These are phyloP conservation scores for Brasenia schreberi DNA, from an alignment of 164 flowering plant species.

Conservation along the genomic window DNA sequence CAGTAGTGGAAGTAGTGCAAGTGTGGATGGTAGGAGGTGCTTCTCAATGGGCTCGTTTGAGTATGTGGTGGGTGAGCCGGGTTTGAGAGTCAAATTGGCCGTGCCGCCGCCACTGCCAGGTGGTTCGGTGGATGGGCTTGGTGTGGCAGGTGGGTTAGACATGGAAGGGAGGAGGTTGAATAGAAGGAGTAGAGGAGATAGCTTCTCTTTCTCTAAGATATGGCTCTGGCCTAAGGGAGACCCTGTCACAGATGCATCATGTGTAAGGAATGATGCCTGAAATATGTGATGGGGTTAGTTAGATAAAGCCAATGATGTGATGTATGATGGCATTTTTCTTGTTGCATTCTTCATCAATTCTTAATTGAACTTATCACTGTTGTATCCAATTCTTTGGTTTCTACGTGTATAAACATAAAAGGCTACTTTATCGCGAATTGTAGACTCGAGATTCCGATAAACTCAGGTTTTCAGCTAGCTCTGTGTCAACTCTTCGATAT, in stretches of 20 bases:
- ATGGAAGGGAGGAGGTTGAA: constrained; percentile 43
- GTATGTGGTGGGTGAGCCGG: constrained; percentile 50
- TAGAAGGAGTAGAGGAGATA: constrained; percentile 48
- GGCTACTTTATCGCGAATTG: too few relatives aligned
- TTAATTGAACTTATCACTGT: too few relatives aligned
- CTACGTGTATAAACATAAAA: too few relatives aligned
- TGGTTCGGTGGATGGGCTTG: constrained; percentile 4
- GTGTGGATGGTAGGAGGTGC: constrained; percentile 72
- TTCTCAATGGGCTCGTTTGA: constrained; percentile 72
- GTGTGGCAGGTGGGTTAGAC: constrained; percentile 15
- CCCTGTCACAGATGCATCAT: neutral
- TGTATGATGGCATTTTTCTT: too few relatives aligned
- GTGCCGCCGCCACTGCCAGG: neutral
- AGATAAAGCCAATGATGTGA: too few relatives aligned
- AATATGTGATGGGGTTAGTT: too few relatives aligned
- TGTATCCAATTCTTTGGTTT: too few relatives aligned
- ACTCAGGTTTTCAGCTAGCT: too few relatives aligned
- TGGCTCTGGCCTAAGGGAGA: constrained; percentile 83
- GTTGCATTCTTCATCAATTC: too few relatives aligned
- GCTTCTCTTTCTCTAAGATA: constrained; percentile 83
- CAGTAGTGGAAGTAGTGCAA: constrained; percentile 38
- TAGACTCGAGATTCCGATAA: too few relatives aligned
- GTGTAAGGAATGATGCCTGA: too few relatives aligned
- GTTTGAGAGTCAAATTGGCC: constrained; percentile 25
- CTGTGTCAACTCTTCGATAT: too few relatives aligned